Base-by-base conservation (phyloP, 139 green algal species). In the Deuterostichococcus epilithicus region DNA sequence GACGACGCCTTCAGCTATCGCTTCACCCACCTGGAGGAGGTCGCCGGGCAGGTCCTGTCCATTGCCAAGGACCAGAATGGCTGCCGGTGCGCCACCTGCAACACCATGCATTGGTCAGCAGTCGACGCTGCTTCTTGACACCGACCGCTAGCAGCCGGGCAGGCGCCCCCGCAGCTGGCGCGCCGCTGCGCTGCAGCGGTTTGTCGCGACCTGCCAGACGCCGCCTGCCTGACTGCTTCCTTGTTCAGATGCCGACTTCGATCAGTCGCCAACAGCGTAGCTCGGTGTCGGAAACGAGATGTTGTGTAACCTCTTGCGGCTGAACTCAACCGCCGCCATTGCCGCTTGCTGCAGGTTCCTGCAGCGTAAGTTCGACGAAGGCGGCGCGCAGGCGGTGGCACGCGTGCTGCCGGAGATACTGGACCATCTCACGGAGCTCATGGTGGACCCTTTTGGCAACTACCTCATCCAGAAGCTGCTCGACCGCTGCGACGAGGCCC, bases 401-500 rank as follows among this genome's bases (percentile, higher is more conserved):
- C 44, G 81, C 36, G 86, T 97, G 68, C 91, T 97, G 10, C 71
- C 81, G 22, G 90, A 96, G 83, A 86, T 97, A 23, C 81, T 92
- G 80, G 89, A 88, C 47, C 86, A 95, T 76, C 88, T 96, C 13
- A 89, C 94, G 34, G 89, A 95, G 71, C 90, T 99, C 25, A 99
- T 99, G 96, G 89, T 91, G 75, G 96, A 99, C 80, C 94, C 96
- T n/a, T 99, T 99, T 73, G 96, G 96, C 76, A 99, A 99, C 83
- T 99, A 99, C 86, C 90, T 99, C 44, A 92, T 98, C 58, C 96
- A 99, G 86, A 99, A 99, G 89, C 86, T 99, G 79, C 86, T 99
- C 44, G 96, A 99, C 79, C 77, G 93, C 13, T 98, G 94, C 87
- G 92, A 78, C 23, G 91, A 97, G 80, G 88, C 94, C 76, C 95